Conservation (phyloP, 495 filamentous ascomycete species). For the Aspergillus nidulans region DNA sequence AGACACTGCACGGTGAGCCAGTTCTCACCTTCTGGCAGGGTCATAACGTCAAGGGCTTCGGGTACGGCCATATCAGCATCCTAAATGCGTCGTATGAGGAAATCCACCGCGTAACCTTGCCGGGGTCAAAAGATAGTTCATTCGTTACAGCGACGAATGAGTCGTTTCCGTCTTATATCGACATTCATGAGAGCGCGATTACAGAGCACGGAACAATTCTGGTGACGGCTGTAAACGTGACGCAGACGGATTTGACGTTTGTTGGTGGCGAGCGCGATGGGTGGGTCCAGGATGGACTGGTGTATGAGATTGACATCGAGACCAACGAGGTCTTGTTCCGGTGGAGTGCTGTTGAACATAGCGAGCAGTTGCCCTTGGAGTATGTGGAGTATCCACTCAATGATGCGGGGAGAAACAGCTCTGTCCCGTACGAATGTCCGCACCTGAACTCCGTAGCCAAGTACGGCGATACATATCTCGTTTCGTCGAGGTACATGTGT, state of each 20-base stretch:
- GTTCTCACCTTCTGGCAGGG: constrained; percentile 28
- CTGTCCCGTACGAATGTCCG: constrained; percentile 33
- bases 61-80: constrained; percentile 31
- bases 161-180: constrained; percentile 22
- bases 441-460: constrained; percentile 37
- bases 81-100: constrained; percentile 44
- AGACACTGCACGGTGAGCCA: constrained; percentile 22
- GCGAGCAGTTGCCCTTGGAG: constrained; percentile 18
- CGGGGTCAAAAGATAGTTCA: constrained; percentile 10
- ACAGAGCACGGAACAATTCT: constrained; percentile 45
- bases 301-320: constrained; percentile 46
- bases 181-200: constrained; percentile 41
- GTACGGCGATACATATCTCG: constrained; percentile 30
- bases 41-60: constrained; percentile 18
- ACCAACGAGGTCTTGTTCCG: constrained; percentile 35
- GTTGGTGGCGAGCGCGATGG: constrained; percentile 41
- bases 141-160: constrained; percentile 22
- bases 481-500: constrained; percentile 38
- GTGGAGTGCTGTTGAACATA: constrained; percentile 33
- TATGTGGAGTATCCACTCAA: constrained; percentile 12
- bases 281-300: constrained; percentile 46
- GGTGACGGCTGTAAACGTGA: constrained; percentile 49
- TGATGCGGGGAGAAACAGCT: constrained; percentile 14
- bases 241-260: constrained; percentile 37
- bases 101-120: constrained; percentile 27